These are phyloP conservation scores for Curvularia sp. DNA, from an alignment of 2,329 filamentous ascomycete species.

Conservation along the genomic window DNA sequence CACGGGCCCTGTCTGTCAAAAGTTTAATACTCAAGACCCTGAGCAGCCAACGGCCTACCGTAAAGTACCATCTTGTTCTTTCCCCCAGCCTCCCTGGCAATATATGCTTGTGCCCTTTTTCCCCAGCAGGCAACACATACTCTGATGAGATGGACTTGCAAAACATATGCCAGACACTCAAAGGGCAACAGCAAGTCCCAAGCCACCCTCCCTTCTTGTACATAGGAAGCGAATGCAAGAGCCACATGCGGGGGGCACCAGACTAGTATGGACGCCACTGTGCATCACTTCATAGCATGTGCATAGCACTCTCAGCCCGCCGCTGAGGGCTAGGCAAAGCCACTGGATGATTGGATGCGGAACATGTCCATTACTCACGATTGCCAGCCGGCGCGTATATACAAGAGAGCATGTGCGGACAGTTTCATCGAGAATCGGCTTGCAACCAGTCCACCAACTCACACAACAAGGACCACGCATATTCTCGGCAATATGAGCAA, in stretches of 20 bases:
- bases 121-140: not conserved
- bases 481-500: not conserved
- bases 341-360: not conserved
- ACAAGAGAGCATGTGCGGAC: not conserved
- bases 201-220: not conserved
- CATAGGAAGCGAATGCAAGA: not conserved
- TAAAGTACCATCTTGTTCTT: not conserved
- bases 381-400: not conserved
- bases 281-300: conserved; percentile 1
- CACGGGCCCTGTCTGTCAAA: not conserved
- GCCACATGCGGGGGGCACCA: conserved; percentile 2
- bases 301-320: conserved; percentile 8
- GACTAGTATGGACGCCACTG: not conserved
- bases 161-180: not conserved
- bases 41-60: not conserved
- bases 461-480: not conserved
- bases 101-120: not conserved
- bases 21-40: not conserved
- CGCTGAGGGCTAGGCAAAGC: not conserved
- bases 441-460: not conserved
- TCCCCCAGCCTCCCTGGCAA: not conserved
- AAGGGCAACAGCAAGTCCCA: not conserved
- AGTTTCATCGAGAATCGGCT: not conserved
- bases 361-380: not conserved
- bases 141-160: not conserved